A percentile compares a stretch with the other conserved stretches of the same genome.
These are phyloP conservation scores for Cystofilobasidium macerans DNA, from an alignment of 768 basidiomycete genomes.

Conservation along the genomic window DNA sequence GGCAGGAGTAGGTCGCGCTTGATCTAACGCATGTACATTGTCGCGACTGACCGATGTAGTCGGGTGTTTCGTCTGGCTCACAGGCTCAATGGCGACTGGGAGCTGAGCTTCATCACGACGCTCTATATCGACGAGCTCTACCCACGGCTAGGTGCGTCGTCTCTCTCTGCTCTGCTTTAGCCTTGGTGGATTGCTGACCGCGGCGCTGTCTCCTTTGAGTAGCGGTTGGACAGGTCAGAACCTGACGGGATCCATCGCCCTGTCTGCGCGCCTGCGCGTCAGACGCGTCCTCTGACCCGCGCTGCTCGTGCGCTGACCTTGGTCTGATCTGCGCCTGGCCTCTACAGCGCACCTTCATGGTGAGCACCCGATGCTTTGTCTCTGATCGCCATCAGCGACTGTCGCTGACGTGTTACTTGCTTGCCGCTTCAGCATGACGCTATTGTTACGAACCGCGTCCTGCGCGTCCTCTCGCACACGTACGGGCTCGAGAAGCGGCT, in stretches of 20 bases:
- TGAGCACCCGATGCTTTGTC: not conserved
- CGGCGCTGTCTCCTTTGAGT: not conserved
- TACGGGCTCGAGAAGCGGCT: slow-evolving; percentile 4
- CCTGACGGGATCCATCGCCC: too few relatives aligned
- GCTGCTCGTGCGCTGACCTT: too few relatives aligned
- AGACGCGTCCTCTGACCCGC: not conserved
- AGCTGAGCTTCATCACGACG: slow-evolving; percentile 5
- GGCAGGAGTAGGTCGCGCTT: not conserved
- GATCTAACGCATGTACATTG: too few relatives aligned
- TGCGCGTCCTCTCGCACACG: not conserved
- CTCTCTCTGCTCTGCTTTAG: not conserved
- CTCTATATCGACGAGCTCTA: slow-evolving; percentile 5
- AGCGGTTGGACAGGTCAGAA: slow-evolving; percentile 3
- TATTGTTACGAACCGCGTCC: not conserved
- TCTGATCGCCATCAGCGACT: too few relatives aligned
- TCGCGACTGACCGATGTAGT: too few relatives aligned
- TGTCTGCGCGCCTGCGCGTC: not conserved
- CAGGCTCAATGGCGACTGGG: slow-evolving; percentile 7
- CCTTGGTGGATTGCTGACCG: not conserved
- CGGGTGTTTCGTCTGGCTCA: not conserved
- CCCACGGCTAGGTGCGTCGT: not conserved
- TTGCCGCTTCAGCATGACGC: not conserved
- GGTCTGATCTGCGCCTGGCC: not conserved
- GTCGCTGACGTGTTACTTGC: not conserved
- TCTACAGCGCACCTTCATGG: slow-evolving; percentile 5